phyloP scores from a whole-genome alignment of 768 basidiomycete genomes.

The Suillus sp. region DNA sequence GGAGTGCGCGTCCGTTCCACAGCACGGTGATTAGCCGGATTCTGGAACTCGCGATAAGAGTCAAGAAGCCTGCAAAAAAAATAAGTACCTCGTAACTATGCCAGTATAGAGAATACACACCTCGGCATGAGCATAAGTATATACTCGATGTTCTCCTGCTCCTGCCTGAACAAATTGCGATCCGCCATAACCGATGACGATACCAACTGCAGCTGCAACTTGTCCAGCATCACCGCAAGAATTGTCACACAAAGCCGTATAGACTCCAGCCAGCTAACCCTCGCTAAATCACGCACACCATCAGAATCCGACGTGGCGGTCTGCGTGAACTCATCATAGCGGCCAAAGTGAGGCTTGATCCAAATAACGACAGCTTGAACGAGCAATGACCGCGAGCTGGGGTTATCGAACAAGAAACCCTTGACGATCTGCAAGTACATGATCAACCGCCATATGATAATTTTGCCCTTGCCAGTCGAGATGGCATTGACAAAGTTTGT shows the following conservation, averaged over 20 bases:
- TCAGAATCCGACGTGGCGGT: conserved; percentile 69
- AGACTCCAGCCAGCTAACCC: conserved; percentile 87
- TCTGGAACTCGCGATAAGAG: conserved; percentile 84
- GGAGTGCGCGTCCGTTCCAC: conserved; percentile 68
- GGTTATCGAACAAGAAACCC: conserved; percentile 82
- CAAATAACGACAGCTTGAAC: conserved; percentile 89
- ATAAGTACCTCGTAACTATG: conserved; percentile 11
- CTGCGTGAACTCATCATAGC: conserved; percentile 80
- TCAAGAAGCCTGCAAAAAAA: conserved; percentile 67
- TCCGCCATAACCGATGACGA: conserved; percentile 64
- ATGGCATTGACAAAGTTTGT: conserved; percentile 88
- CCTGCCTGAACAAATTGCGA: conserved; percentile 64
- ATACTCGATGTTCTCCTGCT: conserved; percentile 91
- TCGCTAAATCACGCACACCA: conserved; percentile 64
- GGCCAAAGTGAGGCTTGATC: conserved; percentile 95
- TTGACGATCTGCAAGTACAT: conserved; percentile 93
- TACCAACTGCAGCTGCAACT: conserved; percentile 78
- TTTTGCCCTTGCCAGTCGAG: conserved; percentile 76
- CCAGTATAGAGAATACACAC: conserved; percentile 41
- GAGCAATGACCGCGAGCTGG: conserved; percentile 74
- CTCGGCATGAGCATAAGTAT: conserved; percentile 81
- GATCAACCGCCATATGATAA: conserved; percentile 90
- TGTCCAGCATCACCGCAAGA: conserved; percentile 87
- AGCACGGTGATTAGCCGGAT: conserved; percentile 60
- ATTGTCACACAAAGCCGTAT: conserved; percentile 90